Evolutionary conservation across 2,329 filamentous ascomycete genomes (phyloP).

Genomic region (Hymenoscyphus fructigenus): DNA sequence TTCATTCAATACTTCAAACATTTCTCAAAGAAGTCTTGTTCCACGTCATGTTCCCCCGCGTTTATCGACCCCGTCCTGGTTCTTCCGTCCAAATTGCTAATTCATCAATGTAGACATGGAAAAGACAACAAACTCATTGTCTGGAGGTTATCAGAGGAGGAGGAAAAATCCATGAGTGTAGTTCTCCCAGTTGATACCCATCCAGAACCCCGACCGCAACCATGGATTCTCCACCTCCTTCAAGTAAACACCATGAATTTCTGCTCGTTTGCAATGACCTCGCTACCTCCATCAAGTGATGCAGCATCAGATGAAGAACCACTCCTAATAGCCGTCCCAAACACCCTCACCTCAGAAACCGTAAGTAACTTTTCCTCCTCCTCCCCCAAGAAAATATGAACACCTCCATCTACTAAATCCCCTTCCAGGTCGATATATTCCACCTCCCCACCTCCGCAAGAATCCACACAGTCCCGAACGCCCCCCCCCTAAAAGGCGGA

Average conservation of each 20-base stretch:
- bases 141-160: slow-evolving; percentile 68
- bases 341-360: slow-evolving; percentile 70
- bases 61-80: background rate
- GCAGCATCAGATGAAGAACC: slow-evolving; percentile 40
- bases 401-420: slow-evolving; percentile 24
- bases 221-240: slow-evolving; percentile 83
- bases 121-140: slow-evolving; percentile 83
- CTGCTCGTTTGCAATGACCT: slow-evolving; percentile 68
- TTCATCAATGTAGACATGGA: slow-evolving; percentile 66
- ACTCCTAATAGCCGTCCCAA: slow-evolving; percentile 76
- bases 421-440: slow-evolving; percentile 71
- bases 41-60: background rate
- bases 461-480: slow-evolving; percentile 55
- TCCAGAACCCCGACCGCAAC: slow-evolving; percentile 54
- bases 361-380: slow-evolving; percentile 43
- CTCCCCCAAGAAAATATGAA: background rate
- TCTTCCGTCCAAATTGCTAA: slow-evolving; percentile 6
- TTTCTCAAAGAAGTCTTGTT: background rate
- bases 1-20: slow-evolving; percentile 2
- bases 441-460: slow-evolving; percentile 73
- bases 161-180: slow-evolving; percentile 65
- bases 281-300: slow-evolving; percentile 4
- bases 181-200: slow-evolving; percentile 67
- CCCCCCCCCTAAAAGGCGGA: slow-evolving; percentile 52
- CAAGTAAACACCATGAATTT: slow-evolving; percentile 95